Evolutionary conservation across 306 rosid genomes (phyloP).

Genomic region (Pueraria montana): DNA sequence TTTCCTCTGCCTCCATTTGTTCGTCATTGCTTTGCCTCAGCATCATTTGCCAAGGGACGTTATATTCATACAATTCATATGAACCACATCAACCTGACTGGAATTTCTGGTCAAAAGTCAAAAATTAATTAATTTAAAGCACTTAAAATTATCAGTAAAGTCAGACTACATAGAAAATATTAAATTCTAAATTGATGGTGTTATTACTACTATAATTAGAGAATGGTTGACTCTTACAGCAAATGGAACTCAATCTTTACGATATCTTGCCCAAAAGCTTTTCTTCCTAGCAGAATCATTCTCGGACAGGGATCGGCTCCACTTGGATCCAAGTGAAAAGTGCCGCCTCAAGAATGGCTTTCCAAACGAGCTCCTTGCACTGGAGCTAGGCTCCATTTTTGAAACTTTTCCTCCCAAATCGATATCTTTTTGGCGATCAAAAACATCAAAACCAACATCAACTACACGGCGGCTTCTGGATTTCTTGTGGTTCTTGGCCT

Average conservation of each 20-base stretch:
- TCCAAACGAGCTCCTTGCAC: slow-evolving; percentile 64
- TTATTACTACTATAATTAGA: slow-evolving; percentile 45
- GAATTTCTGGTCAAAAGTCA: slow-evolving; percentile 45
- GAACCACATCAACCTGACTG: slow-evolving; percentile 40
- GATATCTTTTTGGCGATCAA: slow-evolving; percentile 54
- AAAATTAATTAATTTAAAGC: slow-evolving; percentile 44
- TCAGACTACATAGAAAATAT: slow-evolving; percentile 51
- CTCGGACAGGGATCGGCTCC: slow-evolving; percentile 69
- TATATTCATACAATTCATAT: slow-evolving; percentile 40
- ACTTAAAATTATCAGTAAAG: slow-evolving; percentile 46
- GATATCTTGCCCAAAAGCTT: slow-evolving; percentile 81
- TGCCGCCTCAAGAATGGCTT: slow-evolving; percentile 79
- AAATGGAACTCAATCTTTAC: slow-evolving; percentile 57
- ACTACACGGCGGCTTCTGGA: slow-evolving; percentile 78
- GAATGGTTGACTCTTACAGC: slow-evolving; percentile 43
- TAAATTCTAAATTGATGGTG: slow-evolving; percentile 50
- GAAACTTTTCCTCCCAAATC: slow-evolving; percentile 63
- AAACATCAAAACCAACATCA: slow-evolving; percentile 69
- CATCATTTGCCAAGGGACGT: slow-evolving; percentile 4
- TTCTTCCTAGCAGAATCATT: slow-evolving; percentile 74
- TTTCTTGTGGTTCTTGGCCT: slow-evolving; percentile 72
- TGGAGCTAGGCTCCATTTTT: slow-evolving; percentile 76
- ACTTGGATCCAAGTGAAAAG: slow-evolving; percentile 80
- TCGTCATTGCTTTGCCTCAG: slow-evolving; percentile 4
- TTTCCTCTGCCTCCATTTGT: not conserved